phyloP scores from a whole-genome alignment of 2,329 filamentous ascomycete genomes.

The Verticillium nubilum region DNA sequence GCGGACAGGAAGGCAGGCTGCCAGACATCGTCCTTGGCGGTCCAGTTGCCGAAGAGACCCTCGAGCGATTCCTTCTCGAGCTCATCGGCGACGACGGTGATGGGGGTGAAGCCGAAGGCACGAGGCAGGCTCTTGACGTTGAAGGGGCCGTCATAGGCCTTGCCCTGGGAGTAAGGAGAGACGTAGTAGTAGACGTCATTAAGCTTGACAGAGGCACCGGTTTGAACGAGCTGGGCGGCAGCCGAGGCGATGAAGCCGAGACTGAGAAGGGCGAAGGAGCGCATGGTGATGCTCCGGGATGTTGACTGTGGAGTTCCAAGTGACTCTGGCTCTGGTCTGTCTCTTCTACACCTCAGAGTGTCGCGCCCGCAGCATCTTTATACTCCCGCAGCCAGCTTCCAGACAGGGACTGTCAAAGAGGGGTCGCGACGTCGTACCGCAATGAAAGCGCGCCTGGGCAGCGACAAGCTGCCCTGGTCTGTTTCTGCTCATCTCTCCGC shows the following conservation, averaged over 20 bases:
- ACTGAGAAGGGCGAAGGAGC: constrained; percentile 1
- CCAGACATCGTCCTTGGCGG: constrained; percentile 20
- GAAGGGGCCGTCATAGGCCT: constrained; percentile 12
- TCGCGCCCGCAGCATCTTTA: not conserved
- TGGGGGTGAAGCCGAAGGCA: constrained; percentile 25
- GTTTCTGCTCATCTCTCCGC: not conserved
- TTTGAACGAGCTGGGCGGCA: constrained; percentile 18
- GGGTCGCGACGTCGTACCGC: not conserved
- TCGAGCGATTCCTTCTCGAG: constrained; percentile 14
- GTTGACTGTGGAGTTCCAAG: not conserved
- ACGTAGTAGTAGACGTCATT: constrained; percentile 26
- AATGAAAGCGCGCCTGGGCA: not conserved
- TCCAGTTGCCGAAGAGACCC: constrained; percentile 24
- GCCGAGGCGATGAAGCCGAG: constrained; percentile 10
- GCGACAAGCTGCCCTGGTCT: not conserved
- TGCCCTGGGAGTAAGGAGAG: constrained; percentile 25
- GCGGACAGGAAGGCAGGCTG: constrained; percentile 16
- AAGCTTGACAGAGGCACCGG: constrained; percentile 24
- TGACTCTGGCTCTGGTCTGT: not conserved
- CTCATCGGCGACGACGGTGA: constrained; percentile 24
- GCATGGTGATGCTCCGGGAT: not conserved
- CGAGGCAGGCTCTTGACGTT: constrained; percentile 13
- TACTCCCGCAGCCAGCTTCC: not conserved
- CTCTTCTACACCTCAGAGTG: not conserved
- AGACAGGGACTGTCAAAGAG: not conserved